Conservation (phyloP, 139 green algal genomes). For the Chlamydomonas applanata region DNA sequence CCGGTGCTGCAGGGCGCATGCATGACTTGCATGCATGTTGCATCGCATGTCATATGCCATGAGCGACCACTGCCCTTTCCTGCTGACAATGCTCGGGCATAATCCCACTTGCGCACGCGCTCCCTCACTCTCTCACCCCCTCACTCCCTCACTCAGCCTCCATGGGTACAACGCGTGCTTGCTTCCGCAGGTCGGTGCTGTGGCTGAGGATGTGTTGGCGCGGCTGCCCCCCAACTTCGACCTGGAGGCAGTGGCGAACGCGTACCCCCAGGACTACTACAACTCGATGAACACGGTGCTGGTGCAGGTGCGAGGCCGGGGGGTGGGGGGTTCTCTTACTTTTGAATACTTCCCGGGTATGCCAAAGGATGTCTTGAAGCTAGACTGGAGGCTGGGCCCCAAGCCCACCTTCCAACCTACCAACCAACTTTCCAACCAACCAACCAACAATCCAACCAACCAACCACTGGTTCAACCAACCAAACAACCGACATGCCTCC, state of each 20-base stretch:
- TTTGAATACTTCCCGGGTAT: no score
- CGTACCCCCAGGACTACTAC: slow-evolving; percentile 76
- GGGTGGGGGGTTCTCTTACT: no score
- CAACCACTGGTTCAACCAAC: no score
- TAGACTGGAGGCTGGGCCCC: neutral
- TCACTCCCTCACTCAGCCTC: neutral
- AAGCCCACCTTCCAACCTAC: neutral
- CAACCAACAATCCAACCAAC: no score
- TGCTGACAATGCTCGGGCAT: neutral
- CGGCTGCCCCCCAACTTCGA: slow-evolving; percentile 64
- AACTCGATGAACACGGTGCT: slow-evolving; percentile 84
- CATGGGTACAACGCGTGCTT: no score
- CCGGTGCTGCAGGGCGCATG: no score
- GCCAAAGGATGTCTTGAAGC: neutral
- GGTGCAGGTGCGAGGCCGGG: slow-evolving; percentile 39
- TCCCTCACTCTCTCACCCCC: neutral
- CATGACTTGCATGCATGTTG: no score
- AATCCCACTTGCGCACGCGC: neutral
- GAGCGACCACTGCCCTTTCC: no score
- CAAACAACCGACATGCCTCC: no score
- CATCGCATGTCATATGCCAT: no score
- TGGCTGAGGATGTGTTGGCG: slow-evolving; percentile 55
- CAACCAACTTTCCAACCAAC: no score
- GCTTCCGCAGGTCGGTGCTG: neutral
- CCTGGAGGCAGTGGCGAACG: slow-evolving; percentile 56